Base-by-base conservation (phyloP, 257 asterid genomes). In the Scutellaria galericulata region DNA sequence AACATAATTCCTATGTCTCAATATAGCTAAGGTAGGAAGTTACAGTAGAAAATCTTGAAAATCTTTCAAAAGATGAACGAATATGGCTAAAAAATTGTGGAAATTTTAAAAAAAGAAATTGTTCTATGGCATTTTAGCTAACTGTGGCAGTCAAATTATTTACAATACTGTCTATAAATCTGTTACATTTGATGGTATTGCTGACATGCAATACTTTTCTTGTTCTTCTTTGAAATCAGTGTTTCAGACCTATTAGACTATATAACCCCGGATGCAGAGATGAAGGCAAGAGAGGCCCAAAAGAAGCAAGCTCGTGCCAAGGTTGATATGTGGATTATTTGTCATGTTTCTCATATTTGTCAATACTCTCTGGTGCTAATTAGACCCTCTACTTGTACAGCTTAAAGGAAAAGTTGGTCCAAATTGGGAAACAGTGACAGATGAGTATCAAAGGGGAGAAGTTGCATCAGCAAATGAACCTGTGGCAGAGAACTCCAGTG, bases 211-310 rank as follows among this genome's bases (percentile, higher is more conserved):
- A 24, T 46, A 47, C 72, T 9, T 68, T 45, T 48, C 52, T 67
- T 71, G 27, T 65, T 41, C 35, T 31, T 47, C 46, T 65, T 22
- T 72, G 65, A 31, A 59, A 73, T 57, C 83, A 92, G 97, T 73
- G 97, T 92, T 42, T 92, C 97, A 27, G 97, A 92, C 80, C 80
- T 92, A 55, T 77, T 92, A 84, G 96, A 92, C 82, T 89, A 92
- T 75, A 92, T 92, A 72, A 81, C 92, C 55, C 96, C 97, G 5
- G 97, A 91, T 55, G 88, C 90, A n/a, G 96, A 88, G 79, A 84
- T 84, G 86, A 89, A 87, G 77, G 95, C 90, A 76, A 86, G 93
- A 85, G 96, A 89, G 46, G 94, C 96, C 70, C 98, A 86, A 82
- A 90, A 73, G 86, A 89, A 85, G 79, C 94, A 84, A 78, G 94